Evolutionary conservation across 441 rosid genomes (phyloP), one percentile per base, ranked within the genome.

Genomic region (California macrophylla): DNA sequence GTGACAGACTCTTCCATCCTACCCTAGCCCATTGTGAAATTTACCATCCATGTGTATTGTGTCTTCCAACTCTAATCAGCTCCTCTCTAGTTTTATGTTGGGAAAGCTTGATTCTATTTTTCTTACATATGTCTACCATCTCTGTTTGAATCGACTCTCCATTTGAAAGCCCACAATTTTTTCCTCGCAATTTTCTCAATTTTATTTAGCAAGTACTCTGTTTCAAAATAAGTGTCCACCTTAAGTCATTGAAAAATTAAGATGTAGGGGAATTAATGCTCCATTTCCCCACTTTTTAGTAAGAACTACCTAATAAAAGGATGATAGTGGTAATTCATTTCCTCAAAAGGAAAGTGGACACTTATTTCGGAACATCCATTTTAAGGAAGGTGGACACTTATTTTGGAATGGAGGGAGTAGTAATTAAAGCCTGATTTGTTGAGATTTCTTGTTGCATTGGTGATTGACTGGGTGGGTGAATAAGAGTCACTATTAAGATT

Each of bases 1-100:
- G 96, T 87, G 64, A 50, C 18, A 42, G 68, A 26, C 38, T 75
- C 26, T 63, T 28, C 21, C 61, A 71, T 69, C 21, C 68, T 2
- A 40, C 26, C 8, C 0, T 66, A 63, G 1, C n/a, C 47, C 69
- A 65, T 16, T 24, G 34, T 38, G 64, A 30, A 23, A 62, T 42
- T 38, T 32, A 30, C 38, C 15, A 9, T 58, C 21, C 24, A 21
- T 58, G 15, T 29, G 20, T 18, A 1, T 10, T 21, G 29, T 40
- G 9, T 66, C 28, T 66, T 66, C 18, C 30, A 66, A 38, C 30
- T 66, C 18, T 6, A 36, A 36, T 58, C 10, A 23, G 21, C 36
- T 4, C 15, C 15, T 24, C 0, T 15, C 15, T 13, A 12, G 20
- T 26, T 29, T 3, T 29, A 16, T 63, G 20, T 63, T 63, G 12